Evolutionary conservation across 2,329 filamentous ascomycete species (phyloP), one percentile per base, ranked within the genome.

Genomic region (Rhytidhysteron rufulum): DNA sequence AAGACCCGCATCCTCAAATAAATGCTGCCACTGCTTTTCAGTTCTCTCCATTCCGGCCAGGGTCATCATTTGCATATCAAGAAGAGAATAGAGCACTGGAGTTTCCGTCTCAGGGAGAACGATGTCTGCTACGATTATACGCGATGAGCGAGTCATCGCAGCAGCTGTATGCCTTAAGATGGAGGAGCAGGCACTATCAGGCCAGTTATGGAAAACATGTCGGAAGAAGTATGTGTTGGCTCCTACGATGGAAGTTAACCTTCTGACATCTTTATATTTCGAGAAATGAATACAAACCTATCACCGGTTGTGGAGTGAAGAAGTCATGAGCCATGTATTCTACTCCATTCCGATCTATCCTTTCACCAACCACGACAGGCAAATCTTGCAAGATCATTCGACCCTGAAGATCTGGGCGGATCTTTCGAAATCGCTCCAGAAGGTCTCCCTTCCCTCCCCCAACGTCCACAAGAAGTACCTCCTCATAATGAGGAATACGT

Each of bases 391-490:
- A 46, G 8, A 72, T 51, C 4, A 72, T 47, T 4, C 57, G 49
- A 0, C 63, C 62, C 2, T 52, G 47, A 2, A 71, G 40, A 22
- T 54, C 35, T 3, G 65, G 63, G 7, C 24, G 24, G 13, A 8
- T 7, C 13, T 27, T 7, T 13, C 24, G 24, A 37, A 56, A 62
- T 17, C 50, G 55, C 15, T 50, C 44, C 30, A 51, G 57, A 6
- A 73, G 51, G n/a, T 71, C 64, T 1, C 69, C 69, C 7, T 56
- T 52, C 1, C 62, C 63, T 29, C 70, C 67, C 8, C 67, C 68
- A 9, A 72, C 53, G 43, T 73, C 66, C 2, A 73, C 66, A 33
- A 69, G 57, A 20, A 71, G 24, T 17, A 45, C 37, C 7, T 35
- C 34, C 9, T 44, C 39, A 4, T 25, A 17, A 20, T 24, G 21